These are phyloP conservation scores for Periconia macrospinosa DNA, from an alignment of 2,329 filamentous ascomycete genomes.

Conservation along the genomic window DNA sequence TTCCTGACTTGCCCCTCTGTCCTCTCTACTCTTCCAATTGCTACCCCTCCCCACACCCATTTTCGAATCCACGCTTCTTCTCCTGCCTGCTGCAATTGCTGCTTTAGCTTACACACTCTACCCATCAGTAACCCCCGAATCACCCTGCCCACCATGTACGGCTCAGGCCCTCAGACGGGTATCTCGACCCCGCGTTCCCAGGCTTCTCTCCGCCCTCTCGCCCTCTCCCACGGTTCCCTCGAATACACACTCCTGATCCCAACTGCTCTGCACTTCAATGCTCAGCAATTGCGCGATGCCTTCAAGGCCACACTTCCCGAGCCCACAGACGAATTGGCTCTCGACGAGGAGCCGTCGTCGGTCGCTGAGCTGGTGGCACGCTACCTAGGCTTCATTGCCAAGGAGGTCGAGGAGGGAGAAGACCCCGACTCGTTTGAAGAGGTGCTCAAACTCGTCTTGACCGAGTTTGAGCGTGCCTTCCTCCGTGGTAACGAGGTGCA, in stretches of 20 bases:
- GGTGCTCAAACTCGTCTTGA: slow-evolving; percentile 86
- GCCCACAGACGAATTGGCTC: slow-evolving; percentile 94
- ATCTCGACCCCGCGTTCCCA: slow-evolving; percentile 95
- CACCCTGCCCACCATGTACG: slow-evolving; percentile 67
- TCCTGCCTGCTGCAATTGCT: slow-evolving; percentile 1
- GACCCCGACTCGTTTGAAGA: slow-evolving; percentile 91
- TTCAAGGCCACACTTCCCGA: slow-evolving; percentile 84
- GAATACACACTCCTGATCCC: slow-evolving; percentile 96
- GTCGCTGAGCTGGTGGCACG: slow-evolving; percentile 87
- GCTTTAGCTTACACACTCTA: slow-evolving; percentile 7
- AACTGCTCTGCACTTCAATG: slow-evolving; percentile 93
- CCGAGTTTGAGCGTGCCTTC: slow-evolving; percentile 95
- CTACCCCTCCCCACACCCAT: not conserved
- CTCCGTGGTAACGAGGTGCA: slow-evolving; percentile 96
- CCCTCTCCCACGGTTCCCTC: slow-evolving; percentile 88
- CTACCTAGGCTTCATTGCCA: slow-evolving; percentile 87
- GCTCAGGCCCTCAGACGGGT: slow-evolving; percentile 88
- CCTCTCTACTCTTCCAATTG: not conserved
- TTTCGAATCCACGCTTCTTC: not conserved
- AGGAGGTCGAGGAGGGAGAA: slow-evolving; percentile 88
- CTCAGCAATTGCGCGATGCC: slow-evolving; percentile 87
- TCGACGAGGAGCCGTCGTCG: slow-evolving; percentile 98
- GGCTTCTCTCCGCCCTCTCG: slow-evolving; percentile 87
- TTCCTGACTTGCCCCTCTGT: not conserved
- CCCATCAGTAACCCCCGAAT: slow-evolving; percentile 10